phyloP scores from a whole-genome alignment of 805 yeast genomes.

The Barnettozyma sucrosica region DNA sequence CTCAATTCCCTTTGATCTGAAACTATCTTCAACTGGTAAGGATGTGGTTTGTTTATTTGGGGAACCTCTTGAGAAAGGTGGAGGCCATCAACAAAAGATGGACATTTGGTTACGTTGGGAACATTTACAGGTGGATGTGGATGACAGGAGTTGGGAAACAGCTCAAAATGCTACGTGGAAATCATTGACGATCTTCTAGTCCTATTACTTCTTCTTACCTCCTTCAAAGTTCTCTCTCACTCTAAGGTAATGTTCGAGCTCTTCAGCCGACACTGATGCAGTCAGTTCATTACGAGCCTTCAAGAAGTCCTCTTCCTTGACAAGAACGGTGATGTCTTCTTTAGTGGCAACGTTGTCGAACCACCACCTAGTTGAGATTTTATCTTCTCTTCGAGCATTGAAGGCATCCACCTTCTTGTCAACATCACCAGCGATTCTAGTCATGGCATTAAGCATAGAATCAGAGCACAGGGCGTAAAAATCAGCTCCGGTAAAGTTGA shows the following conservation, averaged over 20 bases:
- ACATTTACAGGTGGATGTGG: constrained; percentile 31
- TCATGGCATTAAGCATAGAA: constrained; percentile 95
- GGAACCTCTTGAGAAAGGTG: constrained; percentile 38
- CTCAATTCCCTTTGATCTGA: constrained; percentile 20
- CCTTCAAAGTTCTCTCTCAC: constrained; percentile 85
- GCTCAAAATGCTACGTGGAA: constrained; percentile 27
- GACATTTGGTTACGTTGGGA: constrained; percentile 38
- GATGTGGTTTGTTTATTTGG: constrained; percentile 30
- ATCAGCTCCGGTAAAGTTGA: constrained; percentile 96
- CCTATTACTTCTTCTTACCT: constrained; percentile 24
- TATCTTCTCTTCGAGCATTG: constrained; percentile 35
- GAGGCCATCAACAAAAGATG: constrained; percentile 29
- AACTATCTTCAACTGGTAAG: constrained; percentile 22
- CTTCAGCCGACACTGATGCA: constrained; percentile 87
- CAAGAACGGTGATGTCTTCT: constrained; percentile 64
- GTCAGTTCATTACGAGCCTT: constrained; percentile 65
- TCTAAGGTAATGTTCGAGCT: constrained; percentile 70
- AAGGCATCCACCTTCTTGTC: constrained; percentile 55
- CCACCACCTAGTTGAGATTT: constrained; percentile 78
- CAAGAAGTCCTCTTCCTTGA: constrained; percentile 66
- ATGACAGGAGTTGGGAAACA: constrained; percentile 32
- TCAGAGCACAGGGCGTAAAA: constrained; percentile 95
- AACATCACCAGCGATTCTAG: constrained; percentile 72
- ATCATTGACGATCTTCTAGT: constrained; percentile 22
- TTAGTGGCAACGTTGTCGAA: constrained; percentile 72